phyloP scores from a whole-genome alignment of 345 rosid species.

The Lumnitzera racemosa region DNA sequence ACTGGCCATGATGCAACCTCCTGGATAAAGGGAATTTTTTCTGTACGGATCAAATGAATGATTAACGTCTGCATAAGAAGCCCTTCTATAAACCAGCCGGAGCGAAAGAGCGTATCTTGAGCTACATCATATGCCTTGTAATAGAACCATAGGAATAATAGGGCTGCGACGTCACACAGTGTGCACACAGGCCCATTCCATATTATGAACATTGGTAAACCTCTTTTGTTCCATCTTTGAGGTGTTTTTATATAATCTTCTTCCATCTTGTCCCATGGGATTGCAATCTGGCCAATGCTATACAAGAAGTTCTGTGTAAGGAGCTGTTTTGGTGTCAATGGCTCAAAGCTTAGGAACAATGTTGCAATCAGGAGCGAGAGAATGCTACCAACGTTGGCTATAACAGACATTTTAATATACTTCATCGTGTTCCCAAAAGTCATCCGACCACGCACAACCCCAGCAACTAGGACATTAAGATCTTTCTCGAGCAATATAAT shows the following conservation, averaged over 20 bases:
- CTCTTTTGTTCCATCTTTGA: constrained; percentile 38
- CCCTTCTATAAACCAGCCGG: constrained; percentile 62
- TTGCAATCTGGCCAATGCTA: constrained; percentile 52
- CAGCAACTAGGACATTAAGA: constrained; percentile 56
- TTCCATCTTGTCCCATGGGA: constrained; percentile 71
- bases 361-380: constrained; percentile 54
- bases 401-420: constrained; percentile 65
- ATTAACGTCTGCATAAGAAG: constrained; percentile 61
- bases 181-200: constrained; percentile 64
- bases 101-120: constrained; percentile 24
- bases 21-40: constrained; percentile 55
- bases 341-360: constrained; percentile 43
- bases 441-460: constrained; percentile 57
- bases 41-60: constrained; percentile 57
- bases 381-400: constrained; percentile 50
- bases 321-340: constrained; percentile 57
- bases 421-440: constrained; percentile 70
- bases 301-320: constrained; percentile 51
- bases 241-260: constrained; percentile 52
- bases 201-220: constrained; percentile 41
- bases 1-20: constrained; percentile 61
- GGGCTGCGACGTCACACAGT: constrained; percentile 35
- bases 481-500: constrained; percentile 70
- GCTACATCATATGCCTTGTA: constrained; percentile 1
- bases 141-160: constrained; percentile 35